Percentiles rank a stretch among this genome's conserved stretches.
Evolutionary conservation across 176 grass and related monocot genomes (phyloP).

Genomic region (Carex pumila): DNA sequence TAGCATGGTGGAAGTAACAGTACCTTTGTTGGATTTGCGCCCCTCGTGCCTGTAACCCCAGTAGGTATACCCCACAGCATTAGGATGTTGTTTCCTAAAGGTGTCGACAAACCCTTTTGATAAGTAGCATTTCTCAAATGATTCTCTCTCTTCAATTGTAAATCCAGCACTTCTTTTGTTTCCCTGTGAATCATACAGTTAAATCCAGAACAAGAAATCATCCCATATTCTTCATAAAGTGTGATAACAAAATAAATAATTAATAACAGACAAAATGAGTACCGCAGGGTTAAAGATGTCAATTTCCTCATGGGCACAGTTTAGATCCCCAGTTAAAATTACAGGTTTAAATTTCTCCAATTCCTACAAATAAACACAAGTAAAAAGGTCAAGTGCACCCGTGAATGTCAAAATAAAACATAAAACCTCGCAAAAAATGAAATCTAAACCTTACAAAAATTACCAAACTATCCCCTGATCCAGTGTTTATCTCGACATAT

Average conservation of each 20-base stretch:
- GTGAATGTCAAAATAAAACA: neutral
- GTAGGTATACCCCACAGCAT: conserved; percentile 61
- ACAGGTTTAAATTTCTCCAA: conserved; percentile 75
- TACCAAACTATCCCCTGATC: neutral
- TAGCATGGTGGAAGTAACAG: neutral
- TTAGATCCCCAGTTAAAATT: conserved; percentile 80
- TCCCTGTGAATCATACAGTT: conserved; percentile 39
- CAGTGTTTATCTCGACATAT: neutral
- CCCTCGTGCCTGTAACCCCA: conserved; percentile 60
- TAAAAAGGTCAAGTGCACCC: neutral
- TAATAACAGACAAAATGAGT: conserved; percentile 20
- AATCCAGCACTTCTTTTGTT: conserved; percentile 81
- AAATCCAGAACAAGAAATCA: neutral
- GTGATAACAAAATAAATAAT: neutral
- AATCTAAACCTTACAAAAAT: neutral
- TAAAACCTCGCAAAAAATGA: neutral
- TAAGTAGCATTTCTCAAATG: conserved; percentile 58
- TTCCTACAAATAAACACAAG: conserved; percentile 45
- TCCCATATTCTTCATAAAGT: neutral
- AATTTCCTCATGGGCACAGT: conserved; percentile 61
- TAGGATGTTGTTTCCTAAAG: conserved; percentile 80
- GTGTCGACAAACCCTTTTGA: conserved; percentile 67
- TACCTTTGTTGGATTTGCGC: conserved; percentile 48
- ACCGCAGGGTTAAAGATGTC: conserved; percentile 89
- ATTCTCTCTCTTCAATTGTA: conserved; percentile 69